Percentiles rank a stretch among this genome's conserved stretches.
Conservation (phyloP, 2,329 filamentous ascomycete genomes). For the Verruconis gallopava region DNA sequence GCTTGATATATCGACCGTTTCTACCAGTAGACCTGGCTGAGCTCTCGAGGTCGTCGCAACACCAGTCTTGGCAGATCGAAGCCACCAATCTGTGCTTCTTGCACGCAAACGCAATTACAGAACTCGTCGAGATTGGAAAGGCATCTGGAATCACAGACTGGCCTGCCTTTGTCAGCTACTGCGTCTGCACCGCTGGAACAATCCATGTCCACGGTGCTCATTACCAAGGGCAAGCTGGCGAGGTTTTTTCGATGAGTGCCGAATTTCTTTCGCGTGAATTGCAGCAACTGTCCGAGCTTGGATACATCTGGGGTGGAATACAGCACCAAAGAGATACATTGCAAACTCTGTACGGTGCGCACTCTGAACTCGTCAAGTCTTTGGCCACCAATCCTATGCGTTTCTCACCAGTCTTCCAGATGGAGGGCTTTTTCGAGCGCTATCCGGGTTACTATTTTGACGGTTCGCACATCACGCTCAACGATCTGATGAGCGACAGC, state of each 20-base stretch:
- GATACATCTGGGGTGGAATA: constrained; percentile 62
- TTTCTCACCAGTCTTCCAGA: constrained; percentile 67
- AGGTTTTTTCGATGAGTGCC: constrained; percentile 49
- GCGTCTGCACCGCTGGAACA: constrained; percentile 73
- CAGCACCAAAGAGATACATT: constrained; percentile 71
- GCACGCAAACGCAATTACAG: constrained; percentile 77
- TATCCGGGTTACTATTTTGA: constrained; percentile 64
- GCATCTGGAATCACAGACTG: constrained; percentile 65
- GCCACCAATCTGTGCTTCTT: constrained; percentile 78
- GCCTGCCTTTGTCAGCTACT: constrained; percentile 79
- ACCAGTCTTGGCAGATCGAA: constrained; percentile 88
- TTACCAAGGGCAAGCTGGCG: constrained; percentile 52
- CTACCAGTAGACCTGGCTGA: constrained; percentile 73
- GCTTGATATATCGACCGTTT: constrained; percentile 76
- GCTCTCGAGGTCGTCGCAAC: constrained; percentile 64
- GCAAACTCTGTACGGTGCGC: constrained; percentile 64
- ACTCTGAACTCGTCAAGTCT: constrained; percentile 65
- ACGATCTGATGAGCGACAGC: constrained; percentile 39
- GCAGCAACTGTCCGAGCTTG: constrained; percentile 63
- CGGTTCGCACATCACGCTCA: constrained; percentile 58
- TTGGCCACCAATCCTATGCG: constrained; percentile 55
- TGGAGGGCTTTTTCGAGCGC: constrained; percentile 78
- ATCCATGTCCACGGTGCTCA: constrained; percentile 80
- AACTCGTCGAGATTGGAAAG: constrained; percentile 66
- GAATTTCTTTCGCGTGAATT: constrained; percentile 68